Evolutionary conservation across 345 rosid genomes (phyloP).

Genomic region (Bruguiera parviflora): DNA sequence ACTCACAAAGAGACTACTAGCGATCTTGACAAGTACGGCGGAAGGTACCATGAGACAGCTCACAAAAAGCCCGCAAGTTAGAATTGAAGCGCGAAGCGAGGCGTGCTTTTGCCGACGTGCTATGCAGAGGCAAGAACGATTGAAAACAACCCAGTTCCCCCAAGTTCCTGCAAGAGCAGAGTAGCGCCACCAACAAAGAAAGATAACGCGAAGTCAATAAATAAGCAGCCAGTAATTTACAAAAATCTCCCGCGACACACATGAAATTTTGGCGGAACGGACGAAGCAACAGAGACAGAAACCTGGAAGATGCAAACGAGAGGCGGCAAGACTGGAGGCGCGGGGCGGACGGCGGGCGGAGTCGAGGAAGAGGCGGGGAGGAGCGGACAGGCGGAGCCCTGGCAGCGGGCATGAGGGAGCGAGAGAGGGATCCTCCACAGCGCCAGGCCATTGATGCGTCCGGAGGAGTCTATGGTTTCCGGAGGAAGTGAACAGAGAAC

Average conservation of each 20-base stretch:
- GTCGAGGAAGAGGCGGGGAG: slow-evolving; percentile 52
- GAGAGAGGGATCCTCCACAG: slow-evolving; percentile 46
- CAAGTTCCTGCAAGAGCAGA: slow-evolving; percentile 48
- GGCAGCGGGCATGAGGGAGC: slow-evolving; percentile 44
- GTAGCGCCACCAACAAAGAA: neutral
- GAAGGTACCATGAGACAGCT: slow-evolving; percentile 98
- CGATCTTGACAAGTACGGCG: slow-evolving; percentile 93
- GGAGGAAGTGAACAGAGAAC: neutral
- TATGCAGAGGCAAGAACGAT: slow-evolving; percentile 68
- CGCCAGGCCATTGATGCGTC: slow-evolving; percentile 43
- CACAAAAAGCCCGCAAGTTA: slow-evolving; percentile 75
- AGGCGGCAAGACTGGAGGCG: slow-evolving; percentile 58
- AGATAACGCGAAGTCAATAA: neutral
- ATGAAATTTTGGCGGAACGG: neutral
- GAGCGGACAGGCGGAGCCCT: slow-evolving; percentile 61
- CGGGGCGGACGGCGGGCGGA: slow-evolving; percentile 55
- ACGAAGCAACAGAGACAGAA: neutral
- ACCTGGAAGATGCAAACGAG: slow-evolving; percentile 65
- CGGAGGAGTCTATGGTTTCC: neutral
- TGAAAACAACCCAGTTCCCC: slow-evolving; percentile 72
- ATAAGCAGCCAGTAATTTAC: neutral
- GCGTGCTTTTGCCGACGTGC: slow-evolving; percentile 34
- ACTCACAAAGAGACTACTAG: slow-evolving; percentile 91
- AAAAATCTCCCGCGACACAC: neutral
- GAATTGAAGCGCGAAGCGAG: slow-evolving; percentile 66